These are phyloP conservation scores for Ceratocystis papillata DNA, from an alignment of 2,329 filamentous ascomycete species.

Conservation along the genomic window DNA sequence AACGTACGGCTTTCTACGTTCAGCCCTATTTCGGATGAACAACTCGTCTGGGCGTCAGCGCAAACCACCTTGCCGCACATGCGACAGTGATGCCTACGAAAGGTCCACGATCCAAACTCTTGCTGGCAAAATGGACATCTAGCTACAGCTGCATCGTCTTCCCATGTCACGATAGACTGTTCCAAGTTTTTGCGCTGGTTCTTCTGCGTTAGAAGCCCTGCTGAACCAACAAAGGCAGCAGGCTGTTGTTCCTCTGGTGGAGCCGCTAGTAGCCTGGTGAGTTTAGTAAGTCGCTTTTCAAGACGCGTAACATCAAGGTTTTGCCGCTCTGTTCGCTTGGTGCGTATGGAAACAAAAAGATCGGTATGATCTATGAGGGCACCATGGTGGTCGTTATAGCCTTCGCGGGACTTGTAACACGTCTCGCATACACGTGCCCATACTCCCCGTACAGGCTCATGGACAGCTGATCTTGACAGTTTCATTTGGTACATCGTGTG, in stretches of 20 bases:
- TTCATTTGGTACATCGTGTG: conserved; percentile 99
- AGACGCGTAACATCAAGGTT: conserved; percentile 79
- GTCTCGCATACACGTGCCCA: conserved; percentile 97
- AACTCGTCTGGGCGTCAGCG: conserved; percentile 71
- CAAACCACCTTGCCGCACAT: conserved; percentile 91
- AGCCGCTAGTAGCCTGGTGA: conserved; percentile 73
- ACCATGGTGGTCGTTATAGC: conserved; percentile 83
- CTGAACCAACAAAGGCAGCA: conserved; percentile 39
- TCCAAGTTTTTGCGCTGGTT: conserved; percentile 72
- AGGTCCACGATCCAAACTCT: conserved; percentile 86
- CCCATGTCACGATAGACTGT: conserved; percentile 88
- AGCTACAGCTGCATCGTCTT: conserved; percentile 71
- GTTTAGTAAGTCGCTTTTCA: conserved; percentile 81
- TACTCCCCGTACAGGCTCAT: conserved; percentile 79
- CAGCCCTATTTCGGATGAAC: conserved; percentile 73
- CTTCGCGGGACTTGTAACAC: conserved; percentile 94
- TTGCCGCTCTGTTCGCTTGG: conserved; percentile 69
- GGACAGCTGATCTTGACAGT: conserved; percentile 73
- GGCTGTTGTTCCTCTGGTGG: conserved; percentile 54
- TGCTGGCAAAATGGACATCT: conserved; percentile 93
- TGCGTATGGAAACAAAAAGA: conserved; percentile 59
- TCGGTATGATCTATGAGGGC: conserved; percentile 59
- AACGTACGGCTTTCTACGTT: conserved; percentile 51
- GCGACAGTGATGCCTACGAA: conserved; percentile 86
- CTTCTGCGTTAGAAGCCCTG: conserved; percentile 54